These are phyloP conservation scores for Arthrobotrys iridis DNA, from an alignment of 2,329 filamentous ascomycete genomes.

Conservation along the genomic window DNA sequence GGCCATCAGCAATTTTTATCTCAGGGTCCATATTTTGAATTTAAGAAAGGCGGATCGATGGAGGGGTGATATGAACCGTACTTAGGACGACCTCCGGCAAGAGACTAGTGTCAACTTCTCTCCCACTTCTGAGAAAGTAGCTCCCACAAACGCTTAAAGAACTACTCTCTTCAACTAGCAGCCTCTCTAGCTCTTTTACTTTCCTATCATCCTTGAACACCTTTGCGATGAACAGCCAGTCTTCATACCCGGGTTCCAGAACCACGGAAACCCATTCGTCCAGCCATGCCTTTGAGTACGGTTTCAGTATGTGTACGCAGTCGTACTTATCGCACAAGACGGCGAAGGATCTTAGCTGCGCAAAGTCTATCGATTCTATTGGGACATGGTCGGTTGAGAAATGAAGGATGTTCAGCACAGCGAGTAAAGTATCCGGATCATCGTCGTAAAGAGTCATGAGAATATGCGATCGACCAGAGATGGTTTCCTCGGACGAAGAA, in stretches of 20 bases:
- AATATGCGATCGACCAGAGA: constrained; percentile 12
- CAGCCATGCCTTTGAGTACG: constrained; percentile 39
- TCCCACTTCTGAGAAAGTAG: constrained; percentile 36
- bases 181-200: constrained; percentile 22
- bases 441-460: constrained; percentile 41
- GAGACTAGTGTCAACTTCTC: constrained; percentile 25
- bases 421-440: constrained; percentile 36
- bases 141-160: constrained; percentile 31
- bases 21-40: not conserved
- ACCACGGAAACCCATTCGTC: constrained; percentile 29
- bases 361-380: not conserved
- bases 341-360: constrained; percentile 34
- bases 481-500: not conserved
- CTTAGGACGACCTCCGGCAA: constrained; percentile 31
- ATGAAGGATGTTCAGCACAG: constrained; percentile 32
- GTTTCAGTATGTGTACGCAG: constrained; percentile 34
- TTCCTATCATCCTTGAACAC: constrained; percentile 37
- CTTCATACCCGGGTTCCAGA: constrained; percentile 40
- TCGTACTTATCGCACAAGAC: constrained; percentile 54
- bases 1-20: not conserved
- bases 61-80: too few relatives aligned
- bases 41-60: not conserved
- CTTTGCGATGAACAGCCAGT: constrained; percentile 51
- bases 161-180: constrained; percentile 33
- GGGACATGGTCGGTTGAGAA: constrained; percentile 26